Base-by-base conservation (phyloP, 139 green algal genomes). In the Eudorina sp. region DNA sequence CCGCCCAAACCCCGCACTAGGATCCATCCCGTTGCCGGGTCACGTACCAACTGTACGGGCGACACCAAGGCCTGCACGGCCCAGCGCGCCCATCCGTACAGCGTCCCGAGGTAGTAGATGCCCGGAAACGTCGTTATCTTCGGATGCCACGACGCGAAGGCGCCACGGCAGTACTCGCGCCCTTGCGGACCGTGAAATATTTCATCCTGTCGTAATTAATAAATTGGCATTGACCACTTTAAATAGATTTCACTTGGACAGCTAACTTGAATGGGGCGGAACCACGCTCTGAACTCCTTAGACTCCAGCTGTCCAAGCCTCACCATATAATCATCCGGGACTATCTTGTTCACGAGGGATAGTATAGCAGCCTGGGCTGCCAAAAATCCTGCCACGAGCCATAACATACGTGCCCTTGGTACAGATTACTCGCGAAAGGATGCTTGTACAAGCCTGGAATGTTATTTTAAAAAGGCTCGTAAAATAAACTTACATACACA, bases 41-140 rank as follows among this genome's bases (percentile, higher is more conserved):
- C 62, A 38, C 62, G 13, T 38, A 72, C 62, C 62, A 72, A 2
- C 19, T 72, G 62, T 5, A 72, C 6, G 62, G 62, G 62, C 27
- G 27, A 36, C 43, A 79, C 9, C 25, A 75, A 11, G 23, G 46
- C 13, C 31, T 80, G 82, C 46, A 87, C 48, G 13, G 75, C 55
- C 25, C 55, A 46, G 1, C 53, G 43, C 5, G 18, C 18, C 83
- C 70, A 81, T 18, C 88, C 92, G 40, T 85, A 94, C 3, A 60
- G 69, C 0, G 86, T 58, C 0, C 90, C 94, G 1, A 97, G 16
- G 3, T 96, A n/a, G 85, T 99, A 99, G 27, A 99, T 90, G 34
- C 97, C 97, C 8, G 97, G 97, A 29, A 98, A 96, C 7, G 97
- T 99, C 7, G 97, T 99, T 68, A 99, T 99, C 72, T 98, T 99